Conservation (phyloP, 1,284 basidiomycete species). For the Trametes versicolor region DNA sequence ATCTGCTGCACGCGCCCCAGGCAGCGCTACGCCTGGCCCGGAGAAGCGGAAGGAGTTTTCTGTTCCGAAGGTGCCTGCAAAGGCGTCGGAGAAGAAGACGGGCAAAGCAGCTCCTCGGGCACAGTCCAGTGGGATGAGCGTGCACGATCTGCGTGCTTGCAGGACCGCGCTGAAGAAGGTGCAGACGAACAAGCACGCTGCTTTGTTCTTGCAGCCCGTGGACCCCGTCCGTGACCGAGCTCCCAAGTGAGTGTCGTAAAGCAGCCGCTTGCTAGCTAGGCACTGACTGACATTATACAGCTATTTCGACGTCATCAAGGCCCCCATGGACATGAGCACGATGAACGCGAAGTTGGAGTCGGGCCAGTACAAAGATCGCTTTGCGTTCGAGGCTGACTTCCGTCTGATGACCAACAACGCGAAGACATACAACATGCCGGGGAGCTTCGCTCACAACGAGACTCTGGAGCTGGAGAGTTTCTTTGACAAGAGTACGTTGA, state of each 20-base stretch:
- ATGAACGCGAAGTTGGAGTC: conserved; percentile 89
- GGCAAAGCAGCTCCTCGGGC: conserved; percentile 69
- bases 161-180: conserved; percentile 88
- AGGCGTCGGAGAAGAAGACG: conserved; percentile 46
- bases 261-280: neutral
- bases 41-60: conserved; percentile 29
- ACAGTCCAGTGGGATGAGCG: conserved; percentile 84
- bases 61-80: conserved; percentile 46
- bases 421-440: conserved; percentile 84
- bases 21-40: conserved; percentile 25
- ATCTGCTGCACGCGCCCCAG: conserved; percentile 37
- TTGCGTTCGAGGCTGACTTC: conserved; percentile 89
- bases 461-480: conserved; percentile 82
- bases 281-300: conserved; percentile 51
- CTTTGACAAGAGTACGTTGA: conserved; percentile 83
- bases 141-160: conserved; percentile 84
- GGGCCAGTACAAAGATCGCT: conserved; percentile 88
- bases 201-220: conserved; percentile 87
- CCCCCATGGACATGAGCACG: conserved; percentile 95
- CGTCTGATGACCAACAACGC: conserved; percentile 91
- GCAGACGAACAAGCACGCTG: conserved; percentile 73
- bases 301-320: conserved; percentile 91
- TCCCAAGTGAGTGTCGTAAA: conserved; percentile 68
- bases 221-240: conserved; percentile 90
- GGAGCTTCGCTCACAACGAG: conserved; percentile 81